Percentiles rank a stretch among this genome's conserved stretches.
Conservation (phyloP, 768 basidiomycete species). For the Hortiboletus campestris region DNA sequence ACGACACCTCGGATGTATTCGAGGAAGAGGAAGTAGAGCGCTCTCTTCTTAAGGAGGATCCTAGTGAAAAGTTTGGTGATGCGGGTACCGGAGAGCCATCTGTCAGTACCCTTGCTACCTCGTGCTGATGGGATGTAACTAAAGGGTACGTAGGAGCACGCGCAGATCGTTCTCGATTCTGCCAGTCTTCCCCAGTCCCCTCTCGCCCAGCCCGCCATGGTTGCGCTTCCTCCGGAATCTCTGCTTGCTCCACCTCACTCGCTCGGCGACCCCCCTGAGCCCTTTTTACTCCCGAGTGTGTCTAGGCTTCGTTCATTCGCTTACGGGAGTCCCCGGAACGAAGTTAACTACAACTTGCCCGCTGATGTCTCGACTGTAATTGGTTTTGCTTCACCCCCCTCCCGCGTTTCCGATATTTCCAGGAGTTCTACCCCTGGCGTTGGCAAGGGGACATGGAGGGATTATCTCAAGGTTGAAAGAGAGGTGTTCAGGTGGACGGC, state of each 20-base stretch:
- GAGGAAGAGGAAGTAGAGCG: conserved; percentile 46
- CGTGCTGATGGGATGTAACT: conserved; percentile 22
- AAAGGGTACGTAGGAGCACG: conserved; percentile 32
- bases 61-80: conserved; percentile 31
- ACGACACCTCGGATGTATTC: conserved; percentile 51
- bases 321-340: conserved; percentile 44
- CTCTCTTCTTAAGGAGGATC: conserved; percentile 42
- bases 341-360: conserved; percentile 43
- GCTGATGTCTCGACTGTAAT: conserved; percentile 43
- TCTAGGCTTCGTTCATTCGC: conserved; percentile 76
- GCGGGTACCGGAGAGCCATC: conserved; percentile 17
- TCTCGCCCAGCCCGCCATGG: conserved; percentile 31
- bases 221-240: conserved; percentile 36
- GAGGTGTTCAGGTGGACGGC: conserved; percentile 79
- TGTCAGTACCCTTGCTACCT: conserved; percentile 33
- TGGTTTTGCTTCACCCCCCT: conserved; percentile 53
- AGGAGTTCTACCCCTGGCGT: conserved; percentile 57
- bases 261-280: conserved; percentile 33
- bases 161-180: conserved; percentile 36
- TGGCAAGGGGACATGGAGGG: conserved; percentile 21
- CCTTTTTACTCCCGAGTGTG: conserved; percentile 70
- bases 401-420: conserved; percentile 71
- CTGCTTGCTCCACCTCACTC: background rate
- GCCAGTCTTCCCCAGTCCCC: conserved; percentile 42
- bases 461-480: conserved; percentile 32